Percentiles rank a stretch among this genome's conserved stretches.
These are phyloP conservation scores for Ophiocordyceps robertsii DNA, from an alignment of 2,329 filamentous ascomycete species.

Conservation along the genomic window DNA sequence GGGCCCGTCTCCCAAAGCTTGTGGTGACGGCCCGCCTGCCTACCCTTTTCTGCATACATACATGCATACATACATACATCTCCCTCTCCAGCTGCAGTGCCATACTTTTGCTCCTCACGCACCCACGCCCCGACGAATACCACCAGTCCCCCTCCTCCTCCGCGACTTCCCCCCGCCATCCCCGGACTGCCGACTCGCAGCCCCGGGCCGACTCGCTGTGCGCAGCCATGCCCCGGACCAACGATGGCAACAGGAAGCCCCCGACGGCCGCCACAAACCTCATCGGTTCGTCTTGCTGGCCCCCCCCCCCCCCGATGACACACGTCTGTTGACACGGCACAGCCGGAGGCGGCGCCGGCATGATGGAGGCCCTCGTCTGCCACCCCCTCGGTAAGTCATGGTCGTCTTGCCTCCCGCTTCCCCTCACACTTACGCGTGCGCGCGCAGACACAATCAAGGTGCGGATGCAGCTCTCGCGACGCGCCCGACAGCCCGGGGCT, in stretches of 20 bases:
- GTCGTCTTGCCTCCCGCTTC: neutral
- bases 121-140: no score
- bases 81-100: no score
- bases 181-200: neutral
- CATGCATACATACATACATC: no score
- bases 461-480: slow-evolving; percentile 91
- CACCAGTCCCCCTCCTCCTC: no score
- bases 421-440: no score
- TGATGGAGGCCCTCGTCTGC: slow-evolving; percentile 97
- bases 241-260: slow-evolving; percentile 49
- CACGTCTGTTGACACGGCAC: slow-evolving; percentile 8
- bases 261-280: slow-evolving; percentile 81
- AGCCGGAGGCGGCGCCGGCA: slow-evolving; percentile 94
- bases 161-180: no score
- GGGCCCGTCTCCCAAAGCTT: no score
- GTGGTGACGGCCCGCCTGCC: no score
- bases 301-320: neutral
- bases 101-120: no score
- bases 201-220: neutral
- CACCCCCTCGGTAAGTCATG: slow-evolving; percentile 67
- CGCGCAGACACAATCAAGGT: slow-evolving; percentile 99
- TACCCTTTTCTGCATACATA: no score
- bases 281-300: slow-evolving; percentile 49
- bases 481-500: slow-evolving; percentile 69
- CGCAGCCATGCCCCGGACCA: slow-evolving; percentile 19